Base-by-base conservation (phyloP, 1,284 basidiomycete genomes). In the Trametes sp. region DNA sequence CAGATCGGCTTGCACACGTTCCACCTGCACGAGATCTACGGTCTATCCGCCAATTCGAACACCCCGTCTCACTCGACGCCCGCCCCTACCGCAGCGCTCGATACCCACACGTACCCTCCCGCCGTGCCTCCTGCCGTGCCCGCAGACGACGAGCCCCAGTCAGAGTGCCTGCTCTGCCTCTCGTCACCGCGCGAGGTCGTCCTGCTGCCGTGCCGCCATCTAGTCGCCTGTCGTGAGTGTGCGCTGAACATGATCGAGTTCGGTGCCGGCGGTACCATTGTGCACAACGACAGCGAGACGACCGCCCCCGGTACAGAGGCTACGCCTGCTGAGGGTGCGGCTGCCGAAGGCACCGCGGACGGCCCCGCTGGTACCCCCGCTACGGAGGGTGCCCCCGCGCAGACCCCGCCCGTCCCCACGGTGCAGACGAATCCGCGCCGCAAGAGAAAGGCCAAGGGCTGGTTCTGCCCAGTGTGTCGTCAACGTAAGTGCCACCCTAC, bases 171-270 rank as follows among this genome's bases (percentile, higher is more conserved):
- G 16, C 82, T 96, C 36, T 96, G 95, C 72, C 84, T 96, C 33
- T 93, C 90, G 3, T 87, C 89, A 0, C 90, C 94, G 1, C 84
- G 94, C 50, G 94, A 96, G 74, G 95, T 96, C 36, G 92, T 96
- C 2, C 84, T 96, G 6, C 84, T 96, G 6, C 95, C 94, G 0
- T 96, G 95, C 74, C 82, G 94, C 57, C 95, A 96, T 76, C 83
- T 96, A 29, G 94, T 96, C 58, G 95, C 95, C 7, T 96, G 95
- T 78, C 88, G 92, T 68, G 94, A 96, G 50, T 96, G 94, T 70
- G 94, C 94, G 0, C 78, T 96, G 48, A 96, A 96, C 73, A 96
- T 96, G 95, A 89, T 96, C 42, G 95, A 96, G 74, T 96, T 94
- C 74, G 95, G 95, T 38, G 95, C 95, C 0, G 94, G 95, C 2